Evolutionary conservation across 371 early-diverging fungal genomes (phyloP), one percentile per base, ranked within the genome.

Genomic region (Mortierella sp.): DNA sequence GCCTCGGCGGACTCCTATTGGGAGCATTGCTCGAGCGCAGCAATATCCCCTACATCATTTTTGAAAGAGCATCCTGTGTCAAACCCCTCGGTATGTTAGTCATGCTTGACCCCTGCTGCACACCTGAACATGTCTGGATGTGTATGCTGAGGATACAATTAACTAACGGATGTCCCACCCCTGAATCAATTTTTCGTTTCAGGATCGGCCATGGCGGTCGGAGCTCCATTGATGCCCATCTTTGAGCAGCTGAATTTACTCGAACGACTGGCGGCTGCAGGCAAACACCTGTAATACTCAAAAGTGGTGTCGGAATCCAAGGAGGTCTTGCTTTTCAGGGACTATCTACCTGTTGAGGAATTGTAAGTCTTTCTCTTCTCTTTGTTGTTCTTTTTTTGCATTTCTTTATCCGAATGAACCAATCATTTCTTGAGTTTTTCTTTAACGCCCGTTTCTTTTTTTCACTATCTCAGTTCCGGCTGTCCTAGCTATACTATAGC

Each of bases 1-100:
- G 68, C 6, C 48, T 68, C 14, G 50, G 50, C 22, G 67, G 67
- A 19, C 50, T 67, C 29, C 11, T 45, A 24, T 31, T 67, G 50
- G 67, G 50, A 16, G 47, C 47, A 14, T 50, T 67, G 10, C 50
- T 67, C 9, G 47, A 67, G 37, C 45, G 48, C 34, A 45, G 31
- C 31, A 37, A 50, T 22, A 67, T 67, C 31, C 67, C 67, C 13
- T 67, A 45, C 48, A 6, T 19, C 7, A 50, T 67, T 9, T 67
- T 67, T 13, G 67, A 67, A 34, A 24, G 48, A 8, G 48, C 67
- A 2, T 29, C 26, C 47, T 31, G 50, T 5, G 67, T 48, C 67
- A 67, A 67, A 4, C 67, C 47, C 8, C 50, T 50, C n/a, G n/a
- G n/a, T n/a, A n/a, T n/a, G n/a, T n/a, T n/a, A n/a, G n/a, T n/a